These are phyloP conservation scores for Acanthamoeba polyphaga DNA, from an alignment of 208 protist genomes.

Conservation along the genomic window DNA sequence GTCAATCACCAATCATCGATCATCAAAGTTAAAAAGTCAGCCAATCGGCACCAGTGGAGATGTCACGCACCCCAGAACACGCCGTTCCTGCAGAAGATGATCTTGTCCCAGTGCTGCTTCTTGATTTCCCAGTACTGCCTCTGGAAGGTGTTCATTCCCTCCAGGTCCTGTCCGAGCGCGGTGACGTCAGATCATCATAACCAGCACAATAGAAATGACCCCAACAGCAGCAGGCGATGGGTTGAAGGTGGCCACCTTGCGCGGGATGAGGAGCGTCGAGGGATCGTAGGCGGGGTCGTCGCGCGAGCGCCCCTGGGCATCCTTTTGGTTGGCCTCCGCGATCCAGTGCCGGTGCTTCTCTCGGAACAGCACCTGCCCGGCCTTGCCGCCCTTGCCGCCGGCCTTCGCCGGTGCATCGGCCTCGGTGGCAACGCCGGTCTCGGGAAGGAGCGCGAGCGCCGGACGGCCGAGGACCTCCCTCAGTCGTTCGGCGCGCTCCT, in stretches of 20 bases:
- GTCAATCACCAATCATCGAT: background rate
- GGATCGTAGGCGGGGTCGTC: slow-evolving; percentile 83
- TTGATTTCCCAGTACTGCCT: slow-evolving; percentile 88
- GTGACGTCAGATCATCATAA: background rate
- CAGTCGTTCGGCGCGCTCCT: slow-evolving; percentile 16
- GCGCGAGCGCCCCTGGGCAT: slow-evolving; percentile 67
- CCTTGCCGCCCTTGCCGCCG: background rate
- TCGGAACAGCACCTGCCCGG: background rate
- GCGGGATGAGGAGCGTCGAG: slow-evolving; percentile 82
- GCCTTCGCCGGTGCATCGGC: background rate
- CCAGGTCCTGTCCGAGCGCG: background rate
- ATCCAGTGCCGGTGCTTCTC: slow-evolving; percentile 40
- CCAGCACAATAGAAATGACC: background rate
- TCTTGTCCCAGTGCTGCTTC: slow-evolving; percentile 80
- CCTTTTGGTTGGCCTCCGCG: slow-evolving; percentile 73
- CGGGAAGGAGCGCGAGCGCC: background rate
- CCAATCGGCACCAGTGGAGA: no score
- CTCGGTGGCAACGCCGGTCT: background rate
- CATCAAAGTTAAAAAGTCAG: background rate
- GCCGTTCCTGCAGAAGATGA: slow-evolving; percentile 88
- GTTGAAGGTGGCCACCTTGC: background rate
- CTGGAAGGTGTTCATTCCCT: slow-evolving; percentile 80
- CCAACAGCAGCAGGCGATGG: background rate
- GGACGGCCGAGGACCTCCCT: background rate
- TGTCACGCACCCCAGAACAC: slow-evolving; percentile 88